Evolutionary conservation across 179 eudicot species (phyloP).

Genomic region (Amaranthus tricolor): DNA sequence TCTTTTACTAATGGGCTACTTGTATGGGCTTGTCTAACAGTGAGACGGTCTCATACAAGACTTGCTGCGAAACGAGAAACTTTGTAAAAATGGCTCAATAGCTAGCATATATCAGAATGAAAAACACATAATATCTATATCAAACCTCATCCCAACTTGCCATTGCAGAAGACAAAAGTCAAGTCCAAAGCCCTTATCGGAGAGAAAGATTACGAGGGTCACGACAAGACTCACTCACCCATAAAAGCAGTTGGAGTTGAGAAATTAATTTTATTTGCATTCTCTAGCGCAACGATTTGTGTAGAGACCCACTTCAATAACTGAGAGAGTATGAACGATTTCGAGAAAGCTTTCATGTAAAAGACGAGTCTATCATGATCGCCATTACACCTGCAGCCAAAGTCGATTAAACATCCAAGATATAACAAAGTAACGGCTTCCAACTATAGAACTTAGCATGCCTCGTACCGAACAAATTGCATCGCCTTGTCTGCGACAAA

Average conservation of each 20-base stretch:
- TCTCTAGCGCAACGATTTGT: constrained; percentile 35
- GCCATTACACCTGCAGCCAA: constrained; percentile 45
- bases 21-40: no score
- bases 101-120: not conserved
- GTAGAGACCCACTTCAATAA: constrained; percentile 46
- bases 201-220: constrained; percentile 9
- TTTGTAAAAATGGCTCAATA: not conserved
- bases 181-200: not conserved
- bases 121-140: no score
- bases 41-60: no score
- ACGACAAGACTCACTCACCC: constrained; percentile 46
- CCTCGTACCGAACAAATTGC: constrained; percentile 53
- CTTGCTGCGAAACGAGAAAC: not conserved
- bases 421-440: not conserved
- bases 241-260: constrained; percentile 60
- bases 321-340: constrained; percentile 51
- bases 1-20: no score
- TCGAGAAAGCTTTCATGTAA: constrained; percentile 53
- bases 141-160: no score
- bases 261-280: constrained; percentile 31
- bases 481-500: constrained; percentile 63
- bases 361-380: constrained; percentile 41
- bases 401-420: constrained; percentile 3
- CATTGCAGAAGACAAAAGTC: not conserved
- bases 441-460: not conserved